phyloP scores from a whole-genome alignment of 768 basidiomycete species.

The Phaeolepiota aurea region DNA sequence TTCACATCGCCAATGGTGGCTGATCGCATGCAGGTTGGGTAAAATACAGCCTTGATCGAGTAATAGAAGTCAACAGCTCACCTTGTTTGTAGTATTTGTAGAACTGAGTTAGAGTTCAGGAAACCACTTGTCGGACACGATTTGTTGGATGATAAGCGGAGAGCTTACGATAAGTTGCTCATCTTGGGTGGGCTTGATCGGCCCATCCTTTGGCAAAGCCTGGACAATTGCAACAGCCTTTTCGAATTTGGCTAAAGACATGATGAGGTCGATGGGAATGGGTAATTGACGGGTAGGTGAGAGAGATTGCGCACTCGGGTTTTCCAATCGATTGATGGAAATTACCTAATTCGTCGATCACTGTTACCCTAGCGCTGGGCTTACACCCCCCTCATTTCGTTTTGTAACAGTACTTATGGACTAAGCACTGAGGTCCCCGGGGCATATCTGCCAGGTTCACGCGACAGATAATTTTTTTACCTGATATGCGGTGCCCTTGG shows the following conservation, averaged over 20 bases:
- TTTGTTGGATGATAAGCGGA: slow-evolving; percentile 8
- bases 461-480: neutral
- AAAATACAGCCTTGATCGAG: neutral
- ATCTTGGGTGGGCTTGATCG: slow-evolving; percentile 62
- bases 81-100: slow-evolving; percentile 95
- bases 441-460: too few relatives aligned
- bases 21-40: slow-evolving; percentile 15
- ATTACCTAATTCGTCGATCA: too few relatives aligned
- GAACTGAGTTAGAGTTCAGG: slow-evolving; percentile 71
- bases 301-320: slow-evolving; percentile 4
- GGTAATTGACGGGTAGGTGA: neutral
- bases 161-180: slow-evolving; percentile 73
- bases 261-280: slow-evolving; percentile 21
- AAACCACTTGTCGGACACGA: slow-evolving; percentile 3
- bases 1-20: slow-evolving; percentile 71
- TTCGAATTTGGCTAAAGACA: slow-evolving; percentile 69
- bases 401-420: neutral
- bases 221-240: slow-evolving; percentile 65
- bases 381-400: too few relatives aligned
- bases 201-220: slow-evolving; percentile 69
- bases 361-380: too few relatives aligned
- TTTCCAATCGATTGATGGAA: neutral
- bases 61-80: slow-evolving; percentile 15
- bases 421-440: too few relatives aligned
- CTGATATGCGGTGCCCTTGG: neutral